These are phyloP conservation scores for Mrakia gelida DNA, from an alignment of 768 basidiomycete species.

Conservation along the genomic window DNA sequence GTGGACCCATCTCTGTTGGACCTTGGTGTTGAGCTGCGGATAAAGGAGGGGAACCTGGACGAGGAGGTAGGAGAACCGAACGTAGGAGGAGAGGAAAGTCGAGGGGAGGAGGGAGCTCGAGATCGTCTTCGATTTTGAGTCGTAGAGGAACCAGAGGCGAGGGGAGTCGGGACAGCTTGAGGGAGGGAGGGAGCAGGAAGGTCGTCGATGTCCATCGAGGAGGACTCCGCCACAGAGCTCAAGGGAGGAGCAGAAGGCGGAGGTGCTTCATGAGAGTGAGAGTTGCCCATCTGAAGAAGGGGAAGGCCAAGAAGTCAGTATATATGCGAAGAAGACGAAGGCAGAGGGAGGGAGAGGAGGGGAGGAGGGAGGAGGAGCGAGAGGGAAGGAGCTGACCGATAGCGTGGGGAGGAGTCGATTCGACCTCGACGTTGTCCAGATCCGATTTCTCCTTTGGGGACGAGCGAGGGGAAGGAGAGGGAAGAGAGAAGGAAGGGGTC, in stretches of 20 bases:
- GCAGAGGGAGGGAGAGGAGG: not conserved
- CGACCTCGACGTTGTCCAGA: not conserved
- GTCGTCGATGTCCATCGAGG: constrained; percentile 3
- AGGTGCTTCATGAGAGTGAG: not conserved
- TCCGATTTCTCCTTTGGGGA: too few relatives aligned
- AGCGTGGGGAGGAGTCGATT: not conserved
- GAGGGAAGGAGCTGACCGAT: constrained; percentile 6
- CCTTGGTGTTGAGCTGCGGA: not conserved
- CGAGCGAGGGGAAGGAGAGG: not conserved
- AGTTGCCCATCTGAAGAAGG: not conserved
- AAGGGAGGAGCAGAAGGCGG: not conserved
- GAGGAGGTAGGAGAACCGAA: not conserved
- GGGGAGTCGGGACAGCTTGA: not conserved
- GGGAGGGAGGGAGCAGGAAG: not conserved
- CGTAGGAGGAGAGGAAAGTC: not conserved
- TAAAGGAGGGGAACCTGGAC: not conserved
- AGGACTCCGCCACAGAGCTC: not conserved
- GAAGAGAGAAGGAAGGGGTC: not conserved
- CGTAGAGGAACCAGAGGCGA: too few relatives aligned
- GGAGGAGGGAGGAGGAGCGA: not conserved
- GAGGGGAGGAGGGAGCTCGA: constrained; percentile 1
- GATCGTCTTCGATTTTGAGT: not conserved
- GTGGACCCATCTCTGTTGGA: not conserved
- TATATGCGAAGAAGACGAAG: not conserved
- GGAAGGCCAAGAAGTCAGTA: too few relatives aligned